Evolutionary conservation across 202 grass and related monocot genomes (phyloP).

Genomic region (Brachypodium distachyon): DNA sequence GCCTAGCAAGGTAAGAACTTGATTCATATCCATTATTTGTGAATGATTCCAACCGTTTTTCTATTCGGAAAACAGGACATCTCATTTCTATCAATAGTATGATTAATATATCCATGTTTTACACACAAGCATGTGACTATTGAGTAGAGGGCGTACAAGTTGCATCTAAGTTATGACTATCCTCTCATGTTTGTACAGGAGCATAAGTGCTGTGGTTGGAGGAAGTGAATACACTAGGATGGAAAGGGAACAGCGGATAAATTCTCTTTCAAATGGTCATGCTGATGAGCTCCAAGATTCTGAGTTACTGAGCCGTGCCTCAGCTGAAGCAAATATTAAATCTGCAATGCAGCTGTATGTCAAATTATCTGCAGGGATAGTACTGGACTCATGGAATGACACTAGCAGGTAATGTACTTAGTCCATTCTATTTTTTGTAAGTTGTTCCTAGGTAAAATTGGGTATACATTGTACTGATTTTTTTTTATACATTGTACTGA

Average conservation of each 20-base stretch:
- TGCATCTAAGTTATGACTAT: neutral
- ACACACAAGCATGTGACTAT: neutral
- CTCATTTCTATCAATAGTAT: constrained; percentile 10
- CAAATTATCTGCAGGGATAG: constrained; percentile 75
- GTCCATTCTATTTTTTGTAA: neutral
- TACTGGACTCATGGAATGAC: constrained; percentile 89
- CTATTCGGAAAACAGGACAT: neutral
- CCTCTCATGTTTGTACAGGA: constrained; percentile 37
- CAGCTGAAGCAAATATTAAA: constrained; percentile 91
- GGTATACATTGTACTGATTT: neutral
- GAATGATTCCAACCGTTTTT: neutral
- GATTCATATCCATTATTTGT: neutral
- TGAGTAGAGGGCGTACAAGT: neutral
- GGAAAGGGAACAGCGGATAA: constrained; percentile 66
- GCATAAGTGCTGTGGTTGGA: constrained; percentile 76
- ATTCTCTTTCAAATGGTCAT: constrained; percentile 83
- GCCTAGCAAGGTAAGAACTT: constrained; percentile 72
- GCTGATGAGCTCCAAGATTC: constrained; percentile 51
- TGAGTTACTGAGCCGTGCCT: constrained; percentile 59
- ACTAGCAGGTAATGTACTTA: constrained; percentile 59
- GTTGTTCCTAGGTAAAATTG: neutral
- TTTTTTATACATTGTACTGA: too few relatives aligned
- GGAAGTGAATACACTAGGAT: constrained; percentile 85
- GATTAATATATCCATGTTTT: neutral
- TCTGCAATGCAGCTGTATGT: constrained; percentile 86